Evolutionary conservation across 371 early-diverging fungal species (phyloP).

Genomic region (Apophysomyces elegans): DNA sequence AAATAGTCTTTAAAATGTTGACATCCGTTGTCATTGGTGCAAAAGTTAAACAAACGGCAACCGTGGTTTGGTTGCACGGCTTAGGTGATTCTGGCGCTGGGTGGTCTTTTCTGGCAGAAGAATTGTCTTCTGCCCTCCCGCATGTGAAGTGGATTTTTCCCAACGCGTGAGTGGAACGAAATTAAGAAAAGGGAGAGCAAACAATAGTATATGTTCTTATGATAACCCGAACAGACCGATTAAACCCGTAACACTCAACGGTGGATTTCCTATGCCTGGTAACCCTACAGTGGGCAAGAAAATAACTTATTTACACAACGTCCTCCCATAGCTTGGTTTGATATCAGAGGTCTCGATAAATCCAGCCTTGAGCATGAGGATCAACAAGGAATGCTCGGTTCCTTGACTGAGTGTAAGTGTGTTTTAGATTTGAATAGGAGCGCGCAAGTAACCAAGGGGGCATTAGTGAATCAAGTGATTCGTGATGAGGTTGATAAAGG

Average conservation of each 20-base stretch:
- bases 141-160: slow-evolving; percentile 88
- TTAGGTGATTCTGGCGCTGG: slow-evolving; percentile 75
- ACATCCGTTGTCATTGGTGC: slow-evolving; percentile 55
- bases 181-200: background rate
- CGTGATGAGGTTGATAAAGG: slow-evolving; percentile 79
- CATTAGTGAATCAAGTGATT: slow-evolving; percentile 70
- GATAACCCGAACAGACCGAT: slow-evolving; percentile 51
- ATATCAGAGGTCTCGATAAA: slow-evolving; percentile 66
- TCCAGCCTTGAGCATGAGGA: slow-evolving; percentile 67
- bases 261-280: slow-evolving; percentile 86
- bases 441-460: background rate
- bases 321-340: slow-evolving; percentile 68
- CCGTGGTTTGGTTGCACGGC: slow-evolving; percentile 80
- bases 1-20: slow-evolving; percentile 25
- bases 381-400: slow-evolving; percentile 74
- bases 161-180: slow-evolving; percentile 64
- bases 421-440: background rate
- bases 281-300: slow-evolving; percentile 36
- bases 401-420: slow-evolving; percentile 58
- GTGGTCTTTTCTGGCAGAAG: slow-evolving; percentile 72
- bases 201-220: background rate
- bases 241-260: slow-evolving; percentile 84
- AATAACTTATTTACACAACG: slow-evolving; percentile 5
- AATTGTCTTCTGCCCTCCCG: slow-evolving; percentile 65
- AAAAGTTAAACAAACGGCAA: slow-evolving; percentile 71